These are phyloP conservation scores for Fusarium continuum DNA, from an alignment of 2,329 filamentous ascomycete genomes.

Conservation along the genomic window DNA sequence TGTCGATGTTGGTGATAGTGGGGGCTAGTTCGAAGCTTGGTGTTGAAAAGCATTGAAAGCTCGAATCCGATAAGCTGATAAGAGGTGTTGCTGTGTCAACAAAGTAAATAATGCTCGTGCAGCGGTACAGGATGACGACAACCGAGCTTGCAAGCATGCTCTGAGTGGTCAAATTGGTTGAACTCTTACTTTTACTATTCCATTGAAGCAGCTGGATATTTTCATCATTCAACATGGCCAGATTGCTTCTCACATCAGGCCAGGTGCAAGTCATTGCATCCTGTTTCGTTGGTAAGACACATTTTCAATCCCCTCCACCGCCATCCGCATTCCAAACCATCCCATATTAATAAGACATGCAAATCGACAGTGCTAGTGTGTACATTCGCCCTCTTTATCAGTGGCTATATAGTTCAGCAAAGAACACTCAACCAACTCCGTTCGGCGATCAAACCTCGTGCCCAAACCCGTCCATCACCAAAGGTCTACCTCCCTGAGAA, in stretches of 20 bases:
- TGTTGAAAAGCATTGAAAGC: constrained; percentile 33
- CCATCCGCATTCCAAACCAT: constrained; percentile 29
- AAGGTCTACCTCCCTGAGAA: constrained; percentile 61
- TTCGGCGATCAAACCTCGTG: constrained; percentile 67
- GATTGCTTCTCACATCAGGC: constrained; percentile 71
- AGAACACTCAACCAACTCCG: constrained; percentile 82
- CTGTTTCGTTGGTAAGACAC: constrained; percentile 66
- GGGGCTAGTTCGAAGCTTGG: constrained; percentile 18
- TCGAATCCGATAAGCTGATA: constrained; percentile 44
- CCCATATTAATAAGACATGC: constrained; percentile 10
- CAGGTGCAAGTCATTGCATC: constrained; percentile 77
- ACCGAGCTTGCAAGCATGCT: constrained; percentile 3
- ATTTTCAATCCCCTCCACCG: constrained; percentile 14
- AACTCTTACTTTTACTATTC: neutral
- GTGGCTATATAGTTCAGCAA: constrained; percentile 88
- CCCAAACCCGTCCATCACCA: constrained; percentile 53
- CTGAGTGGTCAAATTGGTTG: neutral
- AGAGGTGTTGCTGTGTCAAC: constrained; percentile 58
- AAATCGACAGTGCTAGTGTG: constrained; percentile 71
- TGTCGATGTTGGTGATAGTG: constrained; percentile 25
- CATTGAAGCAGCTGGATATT: neutral
- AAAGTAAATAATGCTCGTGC: constrained; percentile 31
- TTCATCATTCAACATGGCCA: constrained; percentile 42
- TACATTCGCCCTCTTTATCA: constrained; percentile 84
- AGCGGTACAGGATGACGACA: constrained; percentile 29